Base-by-base conservation (phyloP, 352 stramenopile species). In the Phytophthora vignae region DNA sequence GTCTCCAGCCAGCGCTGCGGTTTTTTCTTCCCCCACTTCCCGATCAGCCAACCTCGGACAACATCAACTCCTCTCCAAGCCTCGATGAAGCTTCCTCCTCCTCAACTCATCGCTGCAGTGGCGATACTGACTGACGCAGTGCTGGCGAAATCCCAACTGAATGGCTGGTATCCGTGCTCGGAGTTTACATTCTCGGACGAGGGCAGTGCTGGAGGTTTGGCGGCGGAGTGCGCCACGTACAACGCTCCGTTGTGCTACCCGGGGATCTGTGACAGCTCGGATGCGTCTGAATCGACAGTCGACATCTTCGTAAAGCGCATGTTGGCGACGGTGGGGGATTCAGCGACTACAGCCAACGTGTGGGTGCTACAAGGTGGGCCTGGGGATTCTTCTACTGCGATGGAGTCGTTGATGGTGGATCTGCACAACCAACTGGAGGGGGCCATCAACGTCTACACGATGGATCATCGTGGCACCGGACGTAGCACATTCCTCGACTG, bases 381-480 rank as follows among this genome's bases (percentile, higher is more conserved):
- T 2, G 80, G 78, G 2, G 71, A 72, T 4, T 71, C 60, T 0
- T 84, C 79, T 12, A 78, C 76, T 55, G 69, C 78, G 0, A 84
- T 84, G 79, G 79, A 84, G 38, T 74, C 64, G 1, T 64, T 55
- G n/a, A 84, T 87, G 79, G 8, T 70, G 4, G 60, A 64, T 21
- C 27, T 84, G 0, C 60, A 81, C 50, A 31, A 64, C 4, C 22
- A 64, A 44, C 55, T 81, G 2, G 48, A 56, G 15, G 21, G 46
- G 21, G 46, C 59, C 3, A 74, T 81, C 21, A 81, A 84, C 25
- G 57, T 87, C 7, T 87, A 84, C 64, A 87, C 79, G 22, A 84
- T 87, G 76, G 77, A 83, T 38, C 79, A 87, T 38, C 79, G 79
- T 9, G 78, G 78, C 19, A 85, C 78, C 0, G 81, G 81, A 14